These are phyloP conservation scores for Aaosphaeria pasadenensis DNA, from an alignment of 2,329 filamentous ascomycete genomes.

Conservation along the genomic window DNA sequence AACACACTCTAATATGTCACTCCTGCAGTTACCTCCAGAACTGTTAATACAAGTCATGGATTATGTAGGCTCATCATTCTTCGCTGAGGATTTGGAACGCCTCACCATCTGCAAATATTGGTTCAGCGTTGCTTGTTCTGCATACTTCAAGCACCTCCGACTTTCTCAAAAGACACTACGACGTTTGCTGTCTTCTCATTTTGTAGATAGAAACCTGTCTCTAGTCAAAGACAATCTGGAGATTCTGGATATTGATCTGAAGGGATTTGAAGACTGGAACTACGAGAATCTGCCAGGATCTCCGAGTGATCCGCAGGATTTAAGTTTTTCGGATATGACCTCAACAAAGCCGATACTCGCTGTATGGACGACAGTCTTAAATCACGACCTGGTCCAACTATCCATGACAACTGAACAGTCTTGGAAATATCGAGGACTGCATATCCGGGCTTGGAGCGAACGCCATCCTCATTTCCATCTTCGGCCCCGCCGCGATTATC, in stretches of 20 bases:
- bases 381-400: conserved; percentile 14
- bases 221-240: conserved; percentile 18
- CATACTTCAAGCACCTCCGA: conserved; percentile 15
- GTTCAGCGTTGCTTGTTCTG: conserved; percentile 13
- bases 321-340: too few relatives aligned
- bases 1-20: conserved; percentile 6
- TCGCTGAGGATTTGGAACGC: conserved; percentile 15
- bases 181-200: conserved; percentile 16
- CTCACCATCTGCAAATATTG: conserved; percentile 20
- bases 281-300: background rate
- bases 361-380: conserved; percentile 16
- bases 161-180: conserved; percentile 14
- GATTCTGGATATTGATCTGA: conserved; percentile 16
- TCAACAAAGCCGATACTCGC: background rate
- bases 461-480: background rate
- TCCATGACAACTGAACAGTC: conserved; percentile 14
- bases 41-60: conserved; percentile 14
- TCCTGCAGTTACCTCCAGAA: conserved; percentile 17
- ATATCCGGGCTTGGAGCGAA: conserved; percentile 15
- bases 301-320: too few relatives aligned
- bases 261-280: conserved; percentile 18
- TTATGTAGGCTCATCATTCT: conserved; percentile 18
- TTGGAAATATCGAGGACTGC: conserved; percentile 14
- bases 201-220: conserved; percentile 13
- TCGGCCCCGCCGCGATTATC: conserved; percentile 11